phyloP scores from a whole-genome alignment of 139 green algal species.

The Nannochloris sp. region DNA sequence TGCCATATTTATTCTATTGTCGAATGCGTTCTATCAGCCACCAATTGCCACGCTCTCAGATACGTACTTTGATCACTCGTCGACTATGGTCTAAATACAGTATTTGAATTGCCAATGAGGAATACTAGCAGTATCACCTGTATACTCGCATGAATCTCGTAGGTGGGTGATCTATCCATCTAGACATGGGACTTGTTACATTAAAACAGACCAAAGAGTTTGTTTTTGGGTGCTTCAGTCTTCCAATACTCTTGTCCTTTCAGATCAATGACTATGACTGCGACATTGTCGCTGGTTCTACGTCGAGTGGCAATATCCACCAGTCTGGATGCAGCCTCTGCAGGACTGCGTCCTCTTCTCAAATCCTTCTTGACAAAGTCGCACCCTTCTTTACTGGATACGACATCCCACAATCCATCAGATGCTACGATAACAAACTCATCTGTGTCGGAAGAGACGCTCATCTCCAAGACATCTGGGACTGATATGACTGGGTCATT shows the following conservation, averaged over 20 bases:
- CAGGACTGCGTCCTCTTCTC: conserved; percentile 13
- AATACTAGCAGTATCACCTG: no score
- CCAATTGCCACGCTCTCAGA: not conserved
- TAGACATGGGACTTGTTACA: no score
- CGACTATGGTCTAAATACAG: no score
- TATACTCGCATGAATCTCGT: no score
- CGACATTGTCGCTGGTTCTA: conserved; percentile 40
- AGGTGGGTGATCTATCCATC: no score
- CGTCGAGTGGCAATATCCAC: conserved; percentile 23
- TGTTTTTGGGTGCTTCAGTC: conserved; percentile 7
- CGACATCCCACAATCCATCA: conserved; percentile 62
- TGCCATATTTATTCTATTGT: conserved; percentile 2
- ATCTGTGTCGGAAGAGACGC: conserved; percentile 30
- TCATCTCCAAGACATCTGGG: conserved; percentile 50
- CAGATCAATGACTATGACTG: conserved; percentile 43
- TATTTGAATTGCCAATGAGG: no score
- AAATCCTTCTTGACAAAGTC: conserved; percentile 27
- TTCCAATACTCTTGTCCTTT: conserved; percentile 1
- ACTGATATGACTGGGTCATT: conserved; percentile 44
- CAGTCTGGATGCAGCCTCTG: conserved; percentile 32
- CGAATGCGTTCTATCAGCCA: not conserved
- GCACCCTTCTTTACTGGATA: conserved; percentile 36
- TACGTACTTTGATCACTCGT: not conserved
- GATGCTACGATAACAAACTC: conserved; percentile 68
- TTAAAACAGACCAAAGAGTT: conserved; percentile 21